Base-by-base conservation (phyloP, 1,284 basidiomycete species). In the Naganishia cerealis region DNA sequence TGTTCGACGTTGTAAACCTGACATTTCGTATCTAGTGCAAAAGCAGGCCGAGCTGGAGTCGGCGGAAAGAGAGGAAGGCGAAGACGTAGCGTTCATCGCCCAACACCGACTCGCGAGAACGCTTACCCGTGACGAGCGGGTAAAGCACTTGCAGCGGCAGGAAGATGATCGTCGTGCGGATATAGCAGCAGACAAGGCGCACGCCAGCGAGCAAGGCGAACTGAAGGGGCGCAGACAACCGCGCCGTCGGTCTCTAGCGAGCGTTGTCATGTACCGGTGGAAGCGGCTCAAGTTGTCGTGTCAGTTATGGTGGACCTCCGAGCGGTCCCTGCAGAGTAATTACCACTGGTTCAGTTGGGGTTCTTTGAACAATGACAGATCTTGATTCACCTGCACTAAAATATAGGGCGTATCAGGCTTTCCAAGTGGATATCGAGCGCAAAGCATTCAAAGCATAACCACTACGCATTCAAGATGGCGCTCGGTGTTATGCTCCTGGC, bases 391-490 rank as follows among this genome's bases (percentile, higher is more conserved):
- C n/a, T 6, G 52, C 8, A 8, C 21, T 7, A n/a, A 46, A 12
- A 21, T 12, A 13, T 58, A 67, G 59, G 66, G 12, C 46, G 61
- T 36, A 72, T 80, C 15, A 63, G 65, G 26, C 24, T 79, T 0
- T 79, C 79, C n/a, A 70, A 73, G 18, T 65, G 70, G 3, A 55
- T 79, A 6, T 75, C 76, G 36, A 43, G 53, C 3, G 39, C 80
- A n/a, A 78, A 77, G 57, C 78, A 79, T 59, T 82, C 81, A 8
- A 78, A 77, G 24, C 81, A 83, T 71, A 73, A 81, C 16, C 75
- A 76, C 29, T 82, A 81, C 61, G 78, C 77, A 0, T 38, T 82
- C 71, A 83, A 84, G 71, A 75, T 83, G 16, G 77, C 80, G 0
- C 56, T 76, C 0, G 83, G 83, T 2, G 79, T 83, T 13, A 74